Percentiles rank a stretch among this genome's conserved stretches.
Conservation (phyloP, 148 eudicot species). For the Rhododendron kiyosumense region DNA sequence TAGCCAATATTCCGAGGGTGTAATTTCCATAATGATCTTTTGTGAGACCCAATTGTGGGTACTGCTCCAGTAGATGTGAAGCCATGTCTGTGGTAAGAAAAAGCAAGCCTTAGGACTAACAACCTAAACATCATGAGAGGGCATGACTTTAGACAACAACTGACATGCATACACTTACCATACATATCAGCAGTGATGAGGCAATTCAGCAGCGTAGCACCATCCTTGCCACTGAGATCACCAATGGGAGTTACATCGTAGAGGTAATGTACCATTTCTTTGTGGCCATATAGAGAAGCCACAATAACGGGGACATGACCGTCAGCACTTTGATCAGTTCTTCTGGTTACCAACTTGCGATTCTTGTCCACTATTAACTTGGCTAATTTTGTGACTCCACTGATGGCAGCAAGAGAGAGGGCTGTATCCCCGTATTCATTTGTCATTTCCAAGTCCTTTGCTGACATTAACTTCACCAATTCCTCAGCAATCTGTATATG, state of each 20-base stretch:
- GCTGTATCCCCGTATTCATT: neutral
- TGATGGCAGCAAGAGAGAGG: neutral
- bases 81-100: neutral
- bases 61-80: neutral
- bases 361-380: neutral
- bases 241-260: neutral
- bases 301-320: neutral
- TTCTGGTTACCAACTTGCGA: neutral
- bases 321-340: neutral
- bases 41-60: neutral
- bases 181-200: neutral
- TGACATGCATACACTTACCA: neutral
- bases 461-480: neutral
- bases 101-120: neutral
- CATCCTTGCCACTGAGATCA: neutral
- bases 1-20: neutral
- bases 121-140: neutral
- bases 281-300: neutral
- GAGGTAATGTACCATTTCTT: neutral
- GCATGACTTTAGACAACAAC: neutral
- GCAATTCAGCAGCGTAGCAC: neutral
- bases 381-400: neutral
- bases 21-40: neutral
- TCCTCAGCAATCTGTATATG: neutral
- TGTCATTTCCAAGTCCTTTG: neutral